Evolutionary conservation across 2,329 filamentous ascomycete genomes (phyloP), one percentile per base, ranked within the genome.

Genomic region (Colletotrichum incanum): DNA sequence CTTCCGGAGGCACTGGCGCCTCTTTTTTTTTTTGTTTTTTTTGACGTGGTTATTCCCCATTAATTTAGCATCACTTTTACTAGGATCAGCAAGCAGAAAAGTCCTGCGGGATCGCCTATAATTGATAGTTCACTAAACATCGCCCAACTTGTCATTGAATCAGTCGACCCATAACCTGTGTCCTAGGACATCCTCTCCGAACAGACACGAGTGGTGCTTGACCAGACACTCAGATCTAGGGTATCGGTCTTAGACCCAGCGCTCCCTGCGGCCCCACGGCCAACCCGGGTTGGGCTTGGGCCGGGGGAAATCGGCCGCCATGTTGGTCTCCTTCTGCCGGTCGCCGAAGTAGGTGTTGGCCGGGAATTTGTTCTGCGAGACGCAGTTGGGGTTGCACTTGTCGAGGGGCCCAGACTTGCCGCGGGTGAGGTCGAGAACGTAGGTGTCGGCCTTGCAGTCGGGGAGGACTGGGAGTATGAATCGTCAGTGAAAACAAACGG

Each of bases 361-460:
- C 11, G 73, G 73, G n/a, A 73, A 74, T 37, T 70, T 67, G 56
- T 67, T 71, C 65, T 74, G 58, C 65, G 61, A 67, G 65, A 74
- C 70, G 58, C 73, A 74, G 43, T 73, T 74, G 61, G 70, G 70
- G 70, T 74, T 73, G 47, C 73, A 74, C 56, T 70, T 66, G 71
- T 74, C 73, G 11, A 69, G 69, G 8, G 72, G 72, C 3, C 72
- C 72, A 9, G 70, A 73, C 45, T 71, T 67, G 62, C 70, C 70
- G 14, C 65, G 52, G 31, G 72, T 74, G 56, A 70, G 66, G 52
- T 74, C 70, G 16, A 74, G 69, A 56, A 74, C 70, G 54, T 63
- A 72, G 18, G 65, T 73, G 49, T 73, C 72, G 61, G 61, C 69
- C 54, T 52, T 70, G 65, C 72, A 74, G 43, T 73, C 70, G 52